Evolutionary conservation across 2,329 filamentous ascomycete species (phyloP), one percentile per base, ranked within the genome.

Genomic region (Xylaria sp.): DNA sequence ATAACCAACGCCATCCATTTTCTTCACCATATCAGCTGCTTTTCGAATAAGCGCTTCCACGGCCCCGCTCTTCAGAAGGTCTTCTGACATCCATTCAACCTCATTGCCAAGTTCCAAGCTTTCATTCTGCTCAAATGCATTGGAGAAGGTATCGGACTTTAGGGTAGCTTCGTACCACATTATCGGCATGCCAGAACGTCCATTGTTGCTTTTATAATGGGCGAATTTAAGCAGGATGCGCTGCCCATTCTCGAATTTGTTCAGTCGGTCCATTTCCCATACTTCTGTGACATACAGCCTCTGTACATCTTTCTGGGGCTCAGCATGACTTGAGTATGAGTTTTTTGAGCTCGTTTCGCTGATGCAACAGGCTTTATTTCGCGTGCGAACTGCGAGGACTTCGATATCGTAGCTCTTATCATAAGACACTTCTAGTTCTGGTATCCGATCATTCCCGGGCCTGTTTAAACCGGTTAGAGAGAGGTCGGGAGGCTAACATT

Each of bases 1-100:
- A 39, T 64, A 71, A 7, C 75, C 77, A 4, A 78, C 68, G 3
- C 73, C 72, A 58, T 78, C 77, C 65, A 78, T 75, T 1, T 70
- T 70, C 63, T 76, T 74, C 56, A 78, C 70, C 61, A 74, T 66
- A 1, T 68, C 36, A 1, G 58, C 71, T 4, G 76, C 69, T 12
- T 72, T 71, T n/a, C 28, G 53, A 52, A 78, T 43, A 18, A 78
- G 65, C 0, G 68, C 66, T 7, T 74, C 68, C 32, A 77, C 70
- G 8, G 70, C 70, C 15, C 72, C 72, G 8, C 60, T 61, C 10
- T 71, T 30, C 15, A 71, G 50, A 30, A 78, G 69, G 5, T 69
- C 58, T 32, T 73, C 66, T 0, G 70, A 57, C 9, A 67, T 69
- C 77, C 77, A 78, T 12, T 41, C 55, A 4, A 69, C 71, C 61